phyloP scores from a whole-genome alignment of 768 basidiomycete species.

The Leucogyrophana mollusca region DNA sequence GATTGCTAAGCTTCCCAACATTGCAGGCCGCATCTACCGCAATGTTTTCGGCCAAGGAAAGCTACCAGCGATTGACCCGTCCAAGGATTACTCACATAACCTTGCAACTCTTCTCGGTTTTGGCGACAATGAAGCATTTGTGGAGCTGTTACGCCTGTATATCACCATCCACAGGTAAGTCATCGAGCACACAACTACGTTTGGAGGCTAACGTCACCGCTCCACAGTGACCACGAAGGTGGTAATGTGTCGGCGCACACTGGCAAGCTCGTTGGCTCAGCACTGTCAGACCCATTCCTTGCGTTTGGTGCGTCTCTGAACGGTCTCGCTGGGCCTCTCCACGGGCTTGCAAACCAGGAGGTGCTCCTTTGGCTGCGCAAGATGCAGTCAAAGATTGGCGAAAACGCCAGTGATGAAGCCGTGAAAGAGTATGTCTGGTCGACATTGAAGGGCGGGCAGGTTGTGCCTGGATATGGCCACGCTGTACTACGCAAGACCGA shows the following conservation, averaged over 20 bases:
- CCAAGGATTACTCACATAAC: slow-evolving; percentile 89
- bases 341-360: slow-evolving; percentile 97
- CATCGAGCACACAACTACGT: no score
- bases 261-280: slow-evolving; percentile 90
- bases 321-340: slow-evolving; percentile 95
- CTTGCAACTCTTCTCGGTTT: slow-evolving; percentile 89
- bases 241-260: slow-evolving; percentile 98
- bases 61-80: slow-evolving; percentile 76
- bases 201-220: slow-evolving; percentile 1
- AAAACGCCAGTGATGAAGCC: slow-evolving; percentile 79
- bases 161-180: slow-evolving; percentile 89
- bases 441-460: slow-evolving; percentile 89
- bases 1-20: slow-evolving; percentile 95
- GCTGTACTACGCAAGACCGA: slow-evolving; percentile 89
- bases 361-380: slow-evolving; percentile 92
- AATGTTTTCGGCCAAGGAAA: slow-evolving; percentile 89
- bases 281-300: slow-evolving; percentile 97
- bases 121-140: slow-evolving; percentile 82
- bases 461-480: slow-evolving; percentile 91
- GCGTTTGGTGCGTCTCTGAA: slow-evolving; percentile 91
- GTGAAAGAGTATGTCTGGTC: slow-evolving; percentile 95
- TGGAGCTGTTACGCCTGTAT: slow-evolving; percentile 94
- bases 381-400: slow-evolving; percentile 89
- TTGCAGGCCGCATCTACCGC: slow-evolving; percentile 89
- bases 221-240: slow-evolving; percentile 87